phyloP scores from a whole-genome alignment of 2,329 filamentous ascomycete species.

The Diaporthe sp. region DNA sequence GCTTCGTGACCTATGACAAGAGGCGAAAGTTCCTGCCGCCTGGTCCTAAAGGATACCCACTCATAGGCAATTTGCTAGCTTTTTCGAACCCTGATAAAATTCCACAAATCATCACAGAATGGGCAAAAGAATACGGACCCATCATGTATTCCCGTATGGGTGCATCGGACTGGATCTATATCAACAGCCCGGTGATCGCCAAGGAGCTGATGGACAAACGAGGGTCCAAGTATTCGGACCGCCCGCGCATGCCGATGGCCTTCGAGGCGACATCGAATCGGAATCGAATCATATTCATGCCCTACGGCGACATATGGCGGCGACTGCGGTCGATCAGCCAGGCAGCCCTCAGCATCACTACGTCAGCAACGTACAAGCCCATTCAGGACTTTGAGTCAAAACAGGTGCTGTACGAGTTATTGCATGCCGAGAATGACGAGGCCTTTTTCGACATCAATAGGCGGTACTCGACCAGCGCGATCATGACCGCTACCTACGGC shows the following conservation, averaged over 20 bases:
- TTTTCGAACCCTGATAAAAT: constrained; percentile 46
- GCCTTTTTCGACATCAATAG: constrained; percentile 52
- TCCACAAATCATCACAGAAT: constrained; percentile 43
- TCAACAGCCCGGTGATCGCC: constrained; percentile 42
- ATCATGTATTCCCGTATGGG: constrained; percentile 53
- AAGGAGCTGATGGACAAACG: constrained; percentile 39
- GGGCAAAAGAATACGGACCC: constrained; percentile 49
- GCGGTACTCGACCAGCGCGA: constrained; percentile 53
- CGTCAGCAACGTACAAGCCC: constrained; percentile 40
- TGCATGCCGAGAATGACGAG: constrained; percentile 41
- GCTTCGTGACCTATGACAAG: constrained; percentile 30
- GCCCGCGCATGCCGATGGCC: constrained; percentile 44
- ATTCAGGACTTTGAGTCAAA: constrained; percentile 47
- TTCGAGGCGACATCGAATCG: constrained; percentile 45
- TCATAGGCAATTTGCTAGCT: constrained; percentile 51
- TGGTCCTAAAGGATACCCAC: constrained; percentile 50
- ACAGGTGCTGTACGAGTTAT: constrained; percentile 47
- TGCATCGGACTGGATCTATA: constrained; percentile 51
- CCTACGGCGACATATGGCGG: constrained; percentile 42
- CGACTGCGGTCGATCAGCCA: constrained; percentile 43
- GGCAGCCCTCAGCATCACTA: constrained; percentile 40
- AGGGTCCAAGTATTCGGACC: constrained; percentile 36
- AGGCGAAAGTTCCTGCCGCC: constrained; percentile 47
- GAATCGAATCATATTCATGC: constrained; percentile 41
- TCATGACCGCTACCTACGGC: constrained; percentile 54